Evolutionary conservation across 2,329 filamentous ascomycete species (phyloP), one percentile per base, ranked within the genome.

Genomic region (Pseudocercospora musae): DNA sequence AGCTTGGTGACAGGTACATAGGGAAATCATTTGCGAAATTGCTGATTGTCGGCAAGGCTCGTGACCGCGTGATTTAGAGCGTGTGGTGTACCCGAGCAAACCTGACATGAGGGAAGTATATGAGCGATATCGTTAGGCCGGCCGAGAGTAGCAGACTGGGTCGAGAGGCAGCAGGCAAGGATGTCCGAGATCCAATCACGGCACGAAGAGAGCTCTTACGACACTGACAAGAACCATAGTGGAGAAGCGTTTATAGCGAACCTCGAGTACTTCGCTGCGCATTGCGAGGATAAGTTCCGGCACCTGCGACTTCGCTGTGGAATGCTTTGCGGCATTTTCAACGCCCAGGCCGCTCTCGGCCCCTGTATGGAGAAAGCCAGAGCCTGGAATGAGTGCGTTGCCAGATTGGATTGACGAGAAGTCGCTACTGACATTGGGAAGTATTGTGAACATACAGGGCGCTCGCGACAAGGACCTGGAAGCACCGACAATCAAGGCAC

Each of bases 151-250:
- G 44, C 44, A 21, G 44, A 23, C 7, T 23, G 20, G 13, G 23
- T 11, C 20, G 20, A 48, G 25, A 52, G 31, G 10, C 13, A 52
- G 48, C 10, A 18, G 37, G 9, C 44, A 23, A 31, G 13, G 3
- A 52, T 52, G 48, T 52, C 48, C 52, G 52, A 54, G 25, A 23
- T 54, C 52, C 52, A 20, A 37, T 54, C 52, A 40, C 11, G 29
- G 15, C 9, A 3, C 8, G 10, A n/a, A 21, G n/a, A 54, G 21
- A 21, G 15, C 52, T 29, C 31, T 20, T 15, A 50, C 50, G 1
- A 54, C 1, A 5, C 23, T 23, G 31, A 54, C 25, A 29, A 54
- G 20, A 20, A 23, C 9, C n/a, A 54, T 40, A 21, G 52, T 40
- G 52, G 29, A 54, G 52, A 54, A 37, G 13, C 27, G 20, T 54